Evolutionary conservation across 768 basidiomycete genomes (phyloP), one percentile per base, ranked within the genome.

Genomic region (Phanerochaete sordida): DNA sequence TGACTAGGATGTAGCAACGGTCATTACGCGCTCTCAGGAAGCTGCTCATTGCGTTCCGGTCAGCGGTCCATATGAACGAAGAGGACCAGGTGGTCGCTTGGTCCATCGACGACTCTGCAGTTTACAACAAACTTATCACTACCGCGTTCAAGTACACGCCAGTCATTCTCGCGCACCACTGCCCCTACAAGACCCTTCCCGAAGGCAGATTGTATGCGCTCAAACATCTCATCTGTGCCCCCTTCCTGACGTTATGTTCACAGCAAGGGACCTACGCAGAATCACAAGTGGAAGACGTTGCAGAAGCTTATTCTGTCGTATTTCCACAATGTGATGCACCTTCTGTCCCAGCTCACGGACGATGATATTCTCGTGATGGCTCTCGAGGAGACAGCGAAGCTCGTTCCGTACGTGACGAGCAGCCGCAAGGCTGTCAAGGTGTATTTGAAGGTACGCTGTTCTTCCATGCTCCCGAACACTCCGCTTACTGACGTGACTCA

Each of bases 71-170:
- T 68, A 88, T 93, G 84, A 93, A 97, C 67, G 90, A 93, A 63
- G 92, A 94, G 9, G 81, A 86, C 49, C 85, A 88, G 56, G 76
- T 84, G 35, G 77, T 90, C n/a, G 87, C 86, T 7, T 98, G 93
- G 88, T 84, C 82, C 53, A 94, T 98, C 55, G 90, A 96, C 66
- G 90, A 79, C 69, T 80, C 95, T 0, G 76, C 83, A 96, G 95
- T 98, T n/a, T 98, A 95, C 76, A 89, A 88, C 77, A 97, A 98
- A 76, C 81, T 98, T 23, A 79, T 99, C 46, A 84, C 84, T 12
- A 96, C 95, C 0, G 76, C 94, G 1, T 78, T 99, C 27, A 86
- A 85, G 68, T 99, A 92, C 74, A 95, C 95, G 0, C 95, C 97
- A 1, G 81, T 98, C 43, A 81, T 98, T 8, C 81, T 99, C 19